Percentiles rank a stretch among this genome's conserved stretches.
phyloP scores from a whole-genome alignment of 306 rosid species.

The Sicyos baderoa region DNA sequence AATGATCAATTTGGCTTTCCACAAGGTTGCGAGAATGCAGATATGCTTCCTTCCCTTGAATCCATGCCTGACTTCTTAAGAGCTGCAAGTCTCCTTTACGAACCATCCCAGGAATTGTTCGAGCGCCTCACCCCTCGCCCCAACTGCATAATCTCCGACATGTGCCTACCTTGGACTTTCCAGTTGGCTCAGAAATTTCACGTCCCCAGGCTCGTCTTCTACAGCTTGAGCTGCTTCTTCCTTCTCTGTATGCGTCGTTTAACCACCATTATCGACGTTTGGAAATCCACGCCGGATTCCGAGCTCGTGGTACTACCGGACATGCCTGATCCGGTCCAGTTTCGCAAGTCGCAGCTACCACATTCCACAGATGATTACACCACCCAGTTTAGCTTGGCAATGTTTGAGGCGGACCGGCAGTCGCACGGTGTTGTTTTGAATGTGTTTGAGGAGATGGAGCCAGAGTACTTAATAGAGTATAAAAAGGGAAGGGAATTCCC shows the following conservation, averaged over 20 bases:
- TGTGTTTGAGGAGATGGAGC: constrained; percentile 38
- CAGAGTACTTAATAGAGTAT: constrained; percentile 30
- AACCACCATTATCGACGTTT: background rate
- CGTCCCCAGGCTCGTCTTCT: constrained; percentile 23
- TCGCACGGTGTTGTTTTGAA: constrained; percentile 28
- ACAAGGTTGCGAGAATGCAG: background rate
- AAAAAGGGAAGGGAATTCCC: constrained; percentile 24
- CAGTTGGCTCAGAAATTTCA: background rate
- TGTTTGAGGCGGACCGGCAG: background rate
- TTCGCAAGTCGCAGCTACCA: constrained; percentile 18
- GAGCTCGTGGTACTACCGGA: constrained; percentile 21
- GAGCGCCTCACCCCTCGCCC: constrained; percentile 36
- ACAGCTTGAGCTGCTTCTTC: background rate
- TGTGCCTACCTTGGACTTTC: constrained; percentile 33
- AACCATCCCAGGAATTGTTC: constrained; percentile 31
- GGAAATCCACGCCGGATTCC: background rate
- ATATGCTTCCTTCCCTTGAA: background rate
- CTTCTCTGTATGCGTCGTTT: background rate
- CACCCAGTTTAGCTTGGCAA: background rate
- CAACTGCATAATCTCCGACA: constrained; percentile 53
- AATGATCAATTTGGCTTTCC: background rate
- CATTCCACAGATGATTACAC: background rate
- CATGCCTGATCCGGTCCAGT: constrained; percentile 19
- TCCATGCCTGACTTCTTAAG: background rate
- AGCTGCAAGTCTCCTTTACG: constrained; percentile 19